These are phyloP conservation scores for Tetradesmus lagerheimii DNA, from an alignment of 139 green algal species.

Conservation along the genomic window DNA sequence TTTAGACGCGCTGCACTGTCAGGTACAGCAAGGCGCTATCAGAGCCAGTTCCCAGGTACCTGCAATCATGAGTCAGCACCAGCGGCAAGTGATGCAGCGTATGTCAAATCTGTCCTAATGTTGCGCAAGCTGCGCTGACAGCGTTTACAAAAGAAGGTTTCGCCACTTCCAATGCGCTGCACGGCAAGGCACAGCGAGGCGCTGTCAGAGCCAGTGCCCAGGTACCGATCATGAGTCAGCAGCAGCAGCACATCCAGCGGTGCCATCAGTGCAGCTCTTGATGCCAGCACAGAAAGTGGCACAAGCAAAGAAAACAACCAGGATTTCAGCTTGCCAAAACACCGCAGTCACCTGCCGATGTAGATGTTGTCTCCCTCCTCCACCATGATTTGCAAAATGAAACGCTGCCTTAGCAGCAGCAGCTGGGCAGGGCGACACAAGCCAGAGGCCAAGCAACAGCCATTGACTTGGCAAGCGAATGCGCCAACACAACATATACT, in stretches of 20 bases:
- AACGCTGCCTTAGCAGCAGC: too few relatives aligned
- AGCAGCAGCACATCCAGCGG: too few relatives aligned
- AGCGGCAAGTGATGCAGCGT: neutral
- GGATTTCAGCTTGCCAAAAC: too few relatives aligned
- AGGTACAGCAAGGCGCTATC: constrained; percentile 77
- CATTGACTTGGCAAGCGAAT: too few relatives aligned
- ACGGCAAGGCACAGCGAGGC: constrained; percentile 76
- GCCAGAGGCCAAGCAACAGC: too few relatives aligned
- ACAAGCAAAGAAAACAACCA: too few relatives aligned
- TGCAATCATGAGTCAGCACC: neutral
- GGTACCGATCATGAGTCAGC: neutral
- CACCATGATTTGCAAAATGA: too few relatives aligned
- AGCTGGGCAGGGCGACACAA: too few relatives aligned
- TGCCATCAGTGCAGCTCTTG: too few relatives aligned
- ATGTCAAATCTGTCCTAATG: too few relatives aligned
- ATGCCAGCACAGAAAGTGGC: too few relatives aligned
- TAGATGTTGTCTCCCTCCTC: neutral
- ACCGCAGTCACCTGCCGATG: neutral
- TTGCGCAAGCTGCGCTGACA: neutral
- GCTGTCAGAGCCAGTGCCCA: constrained; percentile 76
- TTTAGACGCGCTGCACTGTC: constrained; percentile 60
- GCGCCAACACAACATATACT: too few relatives aligned
- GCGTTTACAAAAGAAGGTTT: constrained; percentile 66
- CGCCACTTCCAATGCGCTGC: constrained; percentile 51
- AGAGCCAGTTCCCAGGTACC: constrained; percentile 65